Evolutionary conservation across 2,329 filamentous ascomycete species (phyloP), one percentile per base, ranked within the genome.

Genomic region (Cercospora sp.): DNA sequence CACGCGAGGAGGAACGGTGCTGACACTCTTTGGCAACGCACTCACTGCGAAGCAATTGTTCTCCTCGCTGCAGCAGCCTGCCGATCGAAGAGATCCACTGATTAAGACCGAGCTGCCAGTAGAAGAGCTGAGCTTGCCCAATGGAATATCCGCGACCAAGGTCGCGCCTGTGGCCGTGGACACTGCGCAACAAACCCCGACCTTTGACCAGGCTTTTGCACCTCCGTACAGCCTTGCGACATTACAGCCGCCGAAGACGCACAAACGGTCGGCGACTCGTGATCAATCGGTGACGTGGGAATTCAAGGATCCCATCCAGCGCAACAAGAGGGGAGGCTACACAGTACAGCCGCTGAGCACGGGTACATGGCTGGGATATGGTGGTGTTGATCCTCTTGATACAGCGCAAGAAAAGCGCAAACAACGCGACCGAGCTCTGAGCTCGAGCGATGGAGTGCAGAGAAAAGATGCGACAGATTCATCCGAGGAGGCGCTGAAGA

Each of bases 31-130:
- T 72, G 93, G 92, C 64, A 91, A 89, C 72, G 91, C 91, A 48
- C 88, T 90, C 1, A 88, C 89, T 57, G 86, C 91, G 40, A 90
- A 89, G 73, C 91, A 94, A 68, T 83, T 97, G 3, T 97, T 95
- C 78, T 97, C 94, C 3, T 97, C 94, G 78, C 83, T 97, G 60
- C 91, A 91, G 71, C 68, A 72, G 64, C 45, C 71, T 10, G 31
- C 63, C 10, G 59, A 64, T 13, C 68, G 62, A 13, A 60, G 67
- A n/a, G 30, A 64, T n/a, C n/a, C 65, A 1, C 28, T 65, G 30
- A 70, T 73, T 62, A 73, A 75, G 68, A 66, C 75, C 1, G 78
- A 80, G 36, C 75, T 82, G 30, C 77, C 75, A 0, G 80, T 93
- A 9, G 85, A 87, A 62, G 90, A 92, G 75, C 83, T 85, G 42